phyloP scores from a whole-genome alignment of 495 filamentous ascomycete genomes.

The Chaetomium cochliodes region DNA sequence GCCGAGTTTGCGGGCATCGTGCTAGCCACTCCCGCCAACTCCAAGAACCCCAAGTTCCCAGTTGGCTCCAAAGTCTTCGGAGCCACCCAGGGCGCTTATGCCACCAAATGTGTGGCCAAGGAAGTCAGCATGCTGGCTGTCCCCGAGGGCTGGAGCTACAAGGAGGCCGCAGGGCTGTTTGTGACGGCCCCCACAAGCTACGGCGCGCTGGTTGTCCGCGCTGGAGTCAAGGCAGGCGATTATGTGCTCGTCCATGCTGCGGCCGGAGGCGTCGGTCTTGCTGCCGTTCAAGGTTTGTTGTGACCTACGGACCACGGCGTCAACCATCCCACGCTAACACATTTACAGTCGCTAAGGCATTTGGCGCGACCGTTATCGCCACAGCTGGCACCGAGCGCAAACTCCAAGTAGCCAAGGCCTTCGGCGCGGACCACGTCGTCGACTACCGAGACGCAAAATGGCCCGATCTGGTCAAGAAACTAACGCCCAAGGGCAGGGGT shows the following conservation, averaged over 20 bases:
- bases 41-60: slow-evolving; percentile 52
- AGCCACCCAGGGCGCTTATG: slow-evolving; percentile 81
- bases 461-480: slow-evolving; percentile 73
- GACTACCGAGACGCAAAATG: slow-evolving; percentile 71
- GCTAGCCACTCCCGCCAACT: slow-evolving; percentile 57
- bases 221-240: slow-evolving; percentile 73
- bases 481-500: slow-evolving; percentile 68
- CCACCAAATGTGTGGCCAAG: slow-evolving; percentile 64
- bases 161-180: slow-evolving; percentile 83
- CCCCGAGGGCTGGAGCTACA: slow-evolving; percentile 75
- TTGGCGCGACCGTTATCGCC: slow-evolving; percentile 85
- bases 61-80: slow-evolving; percentile 85
- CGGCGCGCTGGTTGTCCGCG: slow-evolving; percentile 75
- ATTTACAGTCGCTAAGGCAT: slow-evolving; percentile 70
- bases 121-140: slow-evolving; percentile 70
- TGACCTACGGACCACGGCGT: neutral
- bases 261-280: slow-evolving; percentile 86
- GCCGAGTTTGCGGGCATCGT: slow-evolving; percentile 82
- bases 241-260: slow-evolving; percentile 90
- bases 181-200: slow-evolving; percentile 91
- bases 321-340: slow-evolving; percentile 7
- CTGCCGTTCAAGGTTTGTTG: slow-evolving; percentile 70
- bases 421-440: slow-evolving; percentile 80
- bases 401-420: slow-evolving; percentile 70
- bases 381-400: slow-evolving; percentile 79